Conservation (phyloP, 768 basidiomycete genomes). For the Myochromella boudieri region DNA sequence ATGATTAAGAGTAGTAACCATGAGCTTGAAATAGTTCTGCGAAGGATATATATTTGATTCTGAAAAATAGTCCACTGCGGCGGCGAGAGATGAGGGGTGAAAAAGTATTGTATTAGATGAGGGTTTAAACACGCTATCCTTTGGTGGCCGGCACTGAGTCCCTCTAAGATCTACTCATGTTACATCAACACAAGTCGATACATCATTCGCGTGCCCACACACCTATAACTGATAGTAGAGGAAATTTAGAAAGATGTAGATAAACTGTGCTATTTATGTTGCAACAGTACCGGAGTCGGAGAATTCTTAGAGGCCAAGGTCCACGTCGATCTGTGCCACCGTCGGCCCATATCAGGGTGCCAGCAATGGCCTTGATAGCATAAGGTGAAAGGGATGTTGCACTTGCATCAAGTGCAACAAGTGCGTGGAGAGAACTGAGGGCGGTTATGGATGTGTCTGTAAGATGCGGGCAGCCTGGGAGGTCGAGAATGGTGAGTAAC, state of each 20-base stretch:
- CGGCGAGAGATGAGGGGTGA: conserved; percentile 39
- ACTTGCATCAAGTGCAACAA: conserved; percentile 67
- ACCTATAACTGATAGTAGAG: conserved; percentile 65
- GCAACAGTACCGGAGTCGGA: conserved; percentile 54
- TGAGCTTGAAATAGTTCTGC: conserved; percentile 19
- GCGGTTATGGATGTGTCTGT: conserved; percentile 54
- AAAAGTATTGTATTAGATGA: conserved; percentile 31
- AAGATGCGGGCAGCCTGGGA: conserved; percentile 54
- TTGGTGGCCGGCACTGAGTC: conserved; percentile 37
- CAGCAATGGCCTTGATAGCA: conserved; percentile 52
- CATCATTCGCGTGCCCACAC: conserved; percentile 21
- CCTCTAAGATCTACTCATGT: conserved; percentile 45
- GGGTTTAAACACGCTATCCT: conserved; percentile 22
- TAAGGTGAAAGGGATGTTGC: conserved; percentile 48
- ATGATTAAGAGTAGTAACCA: conserved; percentile 23
- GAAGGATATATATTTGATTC: conserved; percentile 17
- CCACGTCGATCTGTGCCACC: conserved; percentile 33
- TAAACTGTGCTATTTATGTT: conserved; percentile 46
- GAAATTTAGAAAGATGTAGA: conserved; percentile 43
- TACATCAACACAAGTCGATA: conserved; percentile 9
- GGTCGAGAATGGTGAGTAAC: conserved; percentile 62
- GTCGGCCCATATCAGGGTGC: conserved; percentile 41
- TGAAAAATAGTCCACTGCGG: conserved; percentile 30
- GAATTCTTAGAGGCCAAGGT: conserved; percentile 59
- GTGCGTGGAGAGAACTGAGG: conserved; percentile 50